Percentiles rank a stretch among this genome's conserved stretches.
phyloP scores from a whole-genome alignment of 2,329 filamentous ascomycete species.

The Neopestalotiopsis clavispora region DNA sequence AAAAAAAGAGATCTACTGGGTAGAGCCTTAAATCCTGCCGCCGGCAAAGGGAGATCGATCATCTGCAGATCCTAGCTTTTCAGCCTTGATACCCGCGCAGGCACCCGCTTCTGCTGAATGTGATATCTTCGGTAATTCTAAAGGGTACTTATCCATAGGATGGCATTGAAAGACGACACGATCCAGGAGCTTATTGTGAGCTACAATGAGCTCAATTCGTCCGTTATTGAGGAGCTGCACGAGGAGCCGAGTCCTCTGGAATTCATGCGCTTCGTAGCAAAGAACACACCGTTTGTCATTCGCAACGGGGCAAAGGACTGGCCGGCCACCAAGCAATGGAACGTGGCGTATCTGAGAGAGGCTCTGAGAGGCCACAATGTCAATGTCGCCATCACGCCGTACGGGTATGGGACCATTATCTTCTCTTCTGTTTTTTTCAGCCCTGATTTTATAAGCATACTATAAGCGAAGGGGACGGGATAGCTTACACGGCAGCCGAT shows the following conservation, averaged over 20 bases:
- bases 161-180: constrained; percentile 38
- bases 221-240: constrained; percentile 62
- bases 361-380: constrained; percentile 62
- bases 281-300: constrained; percentile 77
- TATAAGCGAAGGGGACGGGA: constrained; percentile 7
- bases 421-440: background rate
- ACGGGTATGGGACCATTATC: constrained; percentile 56
- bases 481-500: constrained; percentile 22
- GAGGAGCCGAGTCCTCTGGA: constrained; percentile 75
- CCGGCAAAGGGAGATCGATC: background rate
- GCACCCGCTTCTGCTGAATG: background rate
- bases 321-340: constrained; percentile 68
- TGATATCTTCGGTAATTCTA: background rate
- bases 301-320: constrained; percentile 66
- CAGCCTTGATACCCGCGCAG: background rate
- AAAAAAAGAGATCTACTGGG: background rate
- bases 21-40: background rate
- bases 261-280: constrained; percentile 78
- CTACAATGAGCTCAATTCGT: constrained; percentile 76
- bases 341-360: constrained; percentile 59
- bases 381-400: constrained; percentile 79
- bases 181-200: constrained; percentile 63
- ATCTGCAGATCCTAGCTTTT: background rate
- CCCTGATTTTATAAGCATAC: background rate
- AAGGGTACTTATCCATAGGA: background rate